Evolutionary conservation across 805 yeast species (phyloP), one percentile per base, ranked within the genome.

Genomic region (Wickerhamiella parazyma): DNA sequence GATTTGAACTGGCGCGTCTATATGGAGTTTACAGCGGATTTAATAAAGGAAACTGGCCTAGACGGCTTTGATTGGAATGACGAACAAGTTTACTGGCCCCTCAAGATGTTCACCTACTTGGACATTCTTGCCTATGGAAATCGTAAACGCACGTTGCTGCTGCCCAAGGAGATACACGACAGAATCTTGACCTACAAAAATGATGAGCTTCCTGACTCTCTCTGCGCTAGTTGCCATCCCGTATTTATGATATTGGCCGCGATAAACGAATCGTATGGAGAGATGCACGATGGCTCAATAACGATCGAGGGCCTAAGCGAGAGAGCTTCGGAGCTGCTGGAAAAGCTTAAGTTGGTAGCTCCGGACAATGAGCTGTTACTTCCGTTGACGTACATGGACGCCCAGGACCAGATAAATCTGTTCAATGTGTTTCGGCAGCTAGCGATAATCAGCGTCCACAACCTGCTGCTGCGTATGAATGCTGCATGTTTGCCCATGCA

Each of bases 71-170:
- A 76, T 58, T 70, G 69, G 51, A 65, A 63, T 24, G 69, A 71
- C 53, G 72, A 72, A 49, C 78, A 75, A 49, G 62, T 76, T 49
- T 75, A 78, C 48, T 82, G 87, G 80, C 64, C 82, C 41, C 73
- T 80, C 17, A 74, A 84, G 7, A 81, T 78, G 59, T 83, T 79
- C 61, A 84, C 85, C 1, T 83, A 82, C 56, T 91, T 82, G 57
- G 93, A 82, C 56, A 70, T 83, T 25, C 65, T 80, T 49, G 74
- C 87, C 1, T 71, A 78, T 38, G 71, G 80, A 9, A 67, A 72
- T n/a, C 45, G 49, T 1, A 65, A 70, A 43, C 73, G 75, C 33
- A 62, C 82, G 36, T 71, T 84, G 1, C 77, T 78, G 51, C 80
- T 83, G 56, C 70, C 78, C 0, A 62, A 74, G 18, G 65, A 67